Conservation (phyloP, 2,329 filamentous ascomycete species). For the Talaromyces sp. region DNA sequence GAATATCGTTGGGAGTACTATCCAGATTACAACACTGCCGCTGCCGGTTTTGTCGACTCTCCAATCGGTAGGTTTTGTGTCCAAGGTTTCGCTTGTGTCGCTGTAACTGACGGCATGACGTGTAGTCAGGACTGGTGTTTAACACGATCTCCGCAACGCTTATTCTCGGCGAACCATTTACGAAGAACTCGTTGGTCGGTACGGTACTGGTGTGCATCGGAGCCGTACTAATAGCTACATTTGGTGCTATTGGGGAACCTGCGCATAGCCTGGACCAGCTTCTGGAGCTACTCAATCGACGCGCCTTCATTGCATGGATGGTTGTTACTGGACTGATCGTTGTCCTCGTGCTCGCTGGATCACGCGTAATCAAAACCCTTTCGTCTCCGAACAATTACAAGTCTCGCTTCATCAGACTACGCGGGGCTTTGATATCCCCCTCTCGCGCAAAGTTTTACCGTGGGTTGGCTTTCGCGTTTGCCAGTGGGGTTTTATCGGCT, state of each 20-base stretch:
- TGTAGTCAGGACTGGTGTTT: conserved; percentile 82
- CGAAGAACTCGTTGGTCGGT: conserved; percentile 83
- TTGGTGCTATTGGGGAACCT: conserved; percentile 89
- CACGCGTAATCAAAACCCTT: conserved; percentile 40
- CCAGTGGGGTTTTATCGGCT: conserved; percentile 89
- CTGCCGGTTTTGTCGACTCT: conserved; percentile 90
- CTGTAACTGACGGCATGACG: neutral
- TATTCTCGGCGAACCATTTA: conserved; percentile 90
- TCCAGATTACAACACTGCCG: conserved; percentile 94
- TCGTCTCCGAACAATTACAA: conserved; percentile 28
- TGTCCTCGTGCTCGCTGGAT: conserved; percentile 58
- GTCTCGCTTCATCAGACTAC: conserved; percentile 40
- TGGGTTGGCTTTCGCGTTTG: conserved; percentile 81
- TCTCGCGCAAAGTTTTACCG: conserved; percentile 68
- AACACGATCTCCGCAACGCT: conserved; percentile 96
- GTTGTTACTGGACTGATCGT: conserved; percentile 70
- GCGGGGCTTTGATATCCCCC: conserved; percentile 40
- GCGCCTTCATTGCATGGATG: conserved; percentile 86
- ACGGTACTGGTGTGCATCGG: conserved; percentile 83
- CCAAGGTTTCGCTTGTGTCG: neutral
- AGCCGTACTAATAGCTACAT: conserved; percentile 86
- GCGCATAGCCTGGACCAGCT: conserved; percentile 83
- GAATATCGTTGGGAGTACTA: conserved; percentile 89
- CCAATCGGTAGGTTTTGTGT: conserved; percentile 58
- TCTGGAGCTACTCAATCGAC: conserved; percentile 65